A percentile compares a stretch with the other conserved stretches of the same genome.
Evolutionary conservation across 2,329 filamentous ascomycete genomes (phyloP).

Genomic region (Dendrostoma leiphaemia): DNA sequence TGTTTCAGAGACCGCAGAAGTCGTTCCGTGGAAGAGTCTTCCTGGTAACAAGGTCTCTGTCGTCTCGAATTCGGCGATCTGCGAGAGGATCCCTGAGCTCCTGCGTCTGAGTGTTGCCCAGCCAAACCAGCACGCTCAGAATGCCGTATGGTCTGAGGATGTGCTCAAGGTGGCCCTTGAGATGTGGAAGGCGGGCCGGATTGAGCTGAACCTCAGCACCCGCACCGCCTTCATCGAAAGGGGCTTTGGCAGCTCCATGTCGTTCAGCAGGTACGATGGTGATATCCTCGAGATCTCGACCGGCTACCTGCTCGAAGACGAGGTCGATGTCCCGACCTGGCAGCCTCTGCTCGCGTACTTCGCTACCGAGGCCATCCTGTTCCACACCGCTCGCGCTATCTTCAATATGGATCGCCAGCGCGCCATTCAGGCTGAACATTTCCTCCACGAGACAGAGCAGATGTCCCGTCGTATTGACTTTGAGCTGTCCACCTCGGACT

Average conservation of each 20-base stretch:
- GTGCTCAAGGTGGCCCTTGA: slow-evolving; percentile 23
- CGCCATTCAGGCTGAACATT: slow-evolving; percentile 32
- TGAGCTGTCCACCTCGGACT: slow-evolving; percentile 30
- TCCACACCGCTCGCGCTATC: slow-evolving; percentile 31
- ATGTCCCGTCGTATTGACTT: slow-evolving; percentile 32
- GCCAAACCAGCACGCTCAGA: slow-evolving; percentile 20
- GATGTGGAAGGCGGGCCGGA: slow-evolving; percentile 25
- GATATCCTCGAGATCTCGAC: slow-evolving; percentile 24
- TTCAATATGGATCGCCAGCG: slow-evolving; percentile 26
- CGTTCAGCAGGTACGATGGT: slow-evolving; percentile 24
- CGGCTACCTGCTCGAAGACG: slow-evolving; percentile 26
- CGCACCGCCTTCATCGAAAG: slow-evolving; percentile 26
- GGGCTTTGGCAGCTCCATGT: slow-evolving; percentile 25
- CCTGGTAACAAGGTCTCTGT: slow-evolving; percentile 17
- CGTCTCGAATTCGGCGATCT: slow-evolving; percentile 18
- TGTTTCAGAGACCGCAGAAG: slow-evolving; percentile 18
- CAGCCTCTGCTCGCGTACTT: slow-evolving; percentile 23
- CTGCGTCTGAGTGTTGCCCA: slow-evolving; percentile 21
- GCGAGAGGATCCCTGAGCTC: slow-evolving; percentile 22
- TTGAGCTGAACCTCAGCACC: slow-evolving; percentile 24
- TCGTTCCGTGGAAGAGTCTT: slow-evolving; percentile 15
- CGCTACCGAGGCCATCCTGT: slow-evolving; percentile 31
- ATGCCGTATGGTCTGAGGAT: slow-evolving; percentile 21
- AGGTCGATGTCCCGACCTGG: slow-evolving; percentile 26
- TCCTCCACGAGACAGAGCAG: slow-evolving; percentile 25